phyloP scores from a whole-genome alignment of 148 eudicot genomes.

The Euryodendron excelsum region DNA sequence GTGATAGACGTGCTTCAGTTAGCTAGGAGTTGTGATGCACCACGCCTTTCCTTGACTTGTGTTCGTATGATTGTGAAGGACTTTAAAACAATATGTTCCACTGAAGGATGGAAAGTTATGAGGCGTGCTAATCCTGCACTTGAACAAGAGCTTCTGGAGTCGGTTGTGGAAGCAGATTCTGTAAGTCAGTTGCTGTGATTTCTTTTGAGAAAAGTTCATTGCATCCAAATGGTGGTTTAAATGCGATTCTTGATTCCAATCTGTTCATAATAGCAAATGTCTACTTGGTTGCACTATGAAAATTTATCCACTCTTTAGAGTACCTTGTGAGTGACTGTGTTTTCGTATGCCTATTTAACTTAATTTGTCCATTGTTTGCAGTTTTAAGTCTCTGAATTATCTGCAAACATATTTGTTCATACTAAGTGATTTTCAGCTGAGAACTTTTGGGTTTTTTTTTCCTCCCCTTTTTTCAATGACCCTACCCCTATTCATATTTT shows the following conservation, averaged over 20 bases:
- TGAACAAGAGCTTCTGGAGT: slow-evolving; percentile 78
- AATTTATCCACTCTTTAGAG: neutral
- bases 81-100: slow-evolving; percentile 55
- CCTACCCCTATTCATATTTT: neutral
- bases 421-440: neutral
- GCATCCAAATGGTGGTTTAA: neutral
- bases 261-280: neutral
- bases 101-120: slow-evolving; percentile 90
- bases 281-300: neutral
- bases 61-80: slow-evolving; percentile 51
- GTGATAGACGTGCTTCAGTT: slow-evolving; percentile 77
- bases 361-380: neutral
- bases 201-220: neutral
- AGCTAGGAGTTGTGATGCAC: slow-evolving; percentile 68
- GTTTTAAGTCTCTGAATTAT: neutral
- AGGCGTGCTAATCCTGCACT: slow-evolving; percentile 58
- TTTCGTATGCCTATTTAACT: neutral
- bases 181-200: slow-evolving; percentile 39
- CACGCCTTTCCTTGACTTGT: slow-evolving; percentile 57
- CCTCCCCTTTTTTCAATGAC: neutral
- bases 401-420: neutral
- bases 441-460: neutral
- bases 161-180: slow-evolving; percentile 73
- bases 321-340: neutral
- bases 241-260: neutral